A percentile compares a stretch with the other conserved stretches of the same genome.
phyloP scores from a whole-genome alignment of 176 grass and related monocot genomes.

The Oryza nivara region DNA sequence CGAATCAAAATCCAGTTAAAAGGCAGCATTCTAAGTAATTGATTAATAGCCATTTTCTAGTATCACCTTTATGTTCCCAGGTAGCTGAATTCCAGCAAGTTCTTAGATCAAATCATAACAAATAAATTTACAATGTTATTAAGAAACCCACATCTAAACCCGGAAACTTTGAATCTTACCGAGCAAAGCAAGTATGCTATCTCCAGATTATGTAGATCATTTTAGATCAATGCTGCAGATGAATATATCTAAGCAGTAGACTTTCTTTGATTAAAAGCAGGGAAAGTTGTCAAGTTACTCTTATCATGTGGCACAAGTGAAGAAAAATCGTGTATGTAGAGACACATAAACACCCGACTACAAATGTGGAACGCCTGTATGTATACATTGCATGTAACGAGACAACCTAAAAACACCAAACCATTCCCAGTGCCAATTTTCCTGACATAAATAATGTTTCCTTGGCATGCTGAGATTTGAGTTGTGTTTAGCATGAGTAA shows the following conservation, averaged over 20 bases:
- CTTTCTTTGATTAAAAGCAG: background rate
- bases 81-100: slow-evolving; percentile 18
- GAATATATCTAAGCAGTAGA: background rate
- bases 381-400: background rate
- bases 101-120: background rate
- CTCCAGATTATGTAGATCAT: background rate
- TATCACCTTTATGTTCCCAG: background rate
- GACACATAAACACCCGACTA: background rate
- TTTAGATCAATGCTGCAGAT: background rate
- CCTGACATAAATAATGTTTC: background rate
- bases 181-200: background rate
- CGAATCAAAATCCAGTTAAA: slow-evolving; percentile 7
- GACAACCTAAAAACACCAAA: background rate
- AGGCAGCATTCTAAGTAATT: background rate
- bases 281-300: background rate
- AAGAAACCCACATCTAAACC: background rate
- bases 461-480: background rate
- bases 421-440: background rate
- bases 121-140: background rate
- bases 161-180: slow-evolving; percentile 15
- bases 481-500: background rate
- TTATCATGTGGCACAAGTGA: background rate
- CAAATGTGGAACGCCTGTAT: background rate
- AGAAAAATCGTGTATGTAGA: background rate
- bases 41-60: background rate